Percentiles rank a stretch among this genome's conserved stretches.
phyloP scores from a whole-genome alignment of 441 rosid genomes.

The Kokia cookei region DNA sequence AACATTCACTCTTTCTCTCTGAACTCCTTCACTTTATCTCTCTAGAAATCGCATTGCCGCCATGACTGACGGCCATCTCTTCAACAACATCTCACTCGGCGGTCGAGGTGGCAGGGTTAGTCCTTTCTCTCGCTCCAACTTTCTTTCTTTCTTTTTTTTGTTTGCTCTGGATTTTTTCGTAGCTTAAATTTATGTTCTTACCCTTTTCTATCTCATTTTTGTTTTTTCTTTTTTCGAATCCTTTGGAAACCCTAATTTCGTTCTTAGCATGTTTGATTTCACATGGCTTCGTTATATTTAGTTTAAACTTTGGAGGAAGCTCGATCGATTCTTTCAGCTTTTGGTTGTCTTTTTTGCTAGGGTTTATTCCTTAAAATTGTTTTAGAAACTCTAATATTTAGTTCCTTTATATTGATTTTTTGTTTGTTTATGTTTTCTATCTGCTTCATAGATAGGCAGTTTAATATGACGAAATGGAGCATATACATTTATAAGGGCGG shows the following conservation, averaged over 20 bases:
- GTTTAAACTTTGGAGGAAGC: not conserved
- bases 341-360: not conserved
- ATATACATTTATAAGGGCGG: not conserved
- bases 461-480: not conserved
- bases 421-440: not conserved
- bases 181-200: not conserved
- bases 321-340: not conserved
- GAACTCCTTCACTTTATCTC: not conserved
- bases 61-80: conserved; percentile 3
- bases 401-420: not conserved
- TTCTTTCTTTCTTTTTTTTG: not conserved
- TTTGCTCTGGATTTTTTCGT: not conserved
- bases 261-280: not conserved
- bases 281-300: not conserved
- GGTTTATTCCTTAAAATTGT: not conserved
- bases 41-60: not conserved
- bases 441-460: not conserved
- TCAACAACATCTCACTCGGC: conserved; percentile 2
- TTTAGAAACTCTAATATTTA: not conserved
- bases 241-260: not conserved
- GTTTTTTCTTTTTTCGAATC: not conserved
- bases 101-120: conserved; percentile 3
- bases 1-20: not conserved
- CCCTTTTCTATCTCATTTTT: not conserved
- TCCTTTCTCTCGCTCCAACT: not conserved